Conservation (phyloP, 2,329 filamentous ascomycete species). For the Sclerotinia trifoliorum region DNA sequence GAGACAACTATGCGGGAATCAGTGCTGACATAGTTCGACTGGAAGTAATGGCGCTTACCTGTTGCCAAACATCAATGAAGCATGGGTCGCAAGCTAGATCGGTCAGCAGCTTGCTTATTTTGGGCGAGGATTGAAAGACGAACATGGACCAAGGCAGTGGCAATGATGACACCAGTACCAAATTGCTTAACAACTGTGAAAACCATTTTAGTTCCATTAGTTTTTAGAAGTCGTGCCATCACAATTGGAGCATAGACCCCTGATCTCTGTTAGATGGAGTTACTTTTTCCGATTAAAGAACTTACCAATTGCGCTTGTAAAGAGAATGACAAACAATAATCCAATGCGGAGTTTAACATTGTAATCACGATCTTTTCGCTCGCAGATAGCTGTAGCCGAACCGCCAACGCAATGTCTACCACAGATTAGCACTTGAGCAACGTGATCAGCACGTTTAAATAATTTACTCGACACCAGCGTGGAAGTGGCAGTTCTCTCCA, state of each 20-base stretch:
- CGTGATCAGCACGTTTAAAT: background rate
- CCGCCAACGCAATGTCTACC: conserved; percentile 5
- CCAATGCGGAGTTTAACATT: conserved; percentile 4
- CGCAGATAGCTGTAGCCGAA: background rate
- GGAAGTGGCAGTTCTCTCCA: conserved; percentile 7
- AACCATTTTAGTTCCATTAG: background rate
- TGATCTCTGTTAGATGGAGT: background rate
- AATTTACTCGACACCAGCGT: background rate
- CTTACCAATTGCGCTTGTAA: conserved; percentile 7
- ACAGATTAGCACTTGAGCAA: background rate
- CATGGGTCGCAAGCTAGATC: conserved; percentile 68
- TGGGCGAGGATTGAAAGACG: conserved; percentile 33
- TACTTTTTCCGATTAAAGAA: background rate
- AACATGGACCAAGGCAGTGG: conserved; percentile 69
- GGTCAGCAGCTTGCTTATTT: background rate
- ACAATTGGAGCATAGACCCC: background rate
- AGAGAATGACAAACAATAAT: conserved; percentile 1
- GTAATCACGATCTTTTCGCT: conserved; percentile 9
- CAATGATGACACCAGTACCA: conserved; percentile 70
- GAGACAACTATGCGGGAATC: conserved; percentile 49
- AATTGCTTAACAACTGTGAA: conserved; percentile 60
- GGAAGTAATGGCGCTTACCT: background rate
- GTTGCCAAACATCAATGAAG: conserved; percentile 62
- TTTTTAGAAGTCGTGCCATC: background rate
- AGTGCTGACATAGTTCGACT: background rate